Evolutionary conservation across 768 basidiomycete genomes (phyloP).

Genomic region (Russula sp.): DNA sequence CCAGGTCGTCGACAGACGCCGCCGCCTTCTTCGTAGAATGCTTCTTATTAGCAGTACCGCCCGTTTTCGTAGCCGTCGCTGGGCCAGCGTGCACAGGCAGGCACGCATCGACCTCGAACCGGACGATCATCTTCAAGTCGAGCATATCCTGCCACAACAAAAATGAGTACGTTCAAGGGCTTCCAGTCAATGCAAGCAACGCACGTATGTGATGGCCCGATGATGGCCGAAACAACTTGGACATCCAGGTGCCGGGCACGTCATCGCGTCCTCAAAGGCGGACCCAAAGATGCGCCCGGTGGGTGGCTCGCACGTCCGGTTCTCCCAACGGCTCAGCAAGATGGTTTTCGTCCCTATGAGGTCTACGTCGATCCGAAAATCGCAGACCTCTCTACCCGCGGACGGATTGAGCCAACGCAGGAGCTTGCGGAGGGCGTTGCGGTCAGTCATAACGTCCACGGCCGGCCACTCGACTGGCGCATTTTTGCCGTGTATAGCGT

Average conservation of each 20-base stretch:
- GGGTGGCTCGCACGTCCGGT: no score
- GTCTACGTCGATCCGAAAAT: conserved; percentile 69
- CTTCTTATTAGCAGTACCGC: not conserved
- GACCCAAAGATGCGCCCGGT: no score
- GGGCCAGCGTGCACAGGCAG: no score
- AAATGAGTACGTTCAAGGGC: no score
- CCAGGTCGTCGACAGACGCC: conserved; percentile 23
- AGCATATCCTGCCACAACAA: no score
- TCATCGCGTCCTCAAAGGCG: no score
- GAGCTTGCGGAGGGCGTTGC: conserved; percentile 31
- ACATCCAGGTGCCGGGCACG: conserved; percentile 31
- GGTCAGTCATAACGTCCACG: conserved; percentile 50
- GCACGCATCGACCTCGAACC: no score
- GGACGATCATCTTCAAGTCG: no score
- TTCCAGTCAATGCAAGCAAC: no score
- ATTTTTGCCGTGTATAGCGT: conserved; percentile 8
- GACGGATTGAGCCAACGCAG: conserved; percentile 43
- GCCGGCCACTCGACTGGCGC: conserved; percentile 33
- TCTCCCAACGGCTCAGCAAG: no score
- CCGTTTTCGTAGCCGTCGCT: no score
- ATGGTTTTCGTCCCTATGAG: conserved; percentile 26
- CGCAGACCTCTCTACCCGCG: conserved; percentile 30
- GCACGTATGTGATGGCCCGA: conserved; percentile 34
- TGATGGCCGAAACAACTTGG: conserved; percentile 49
- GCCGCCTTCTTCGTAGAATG: not conserved